phyloP scores from a whole-genome alignment of 2,329 filamentous ascomycete species.

The Botrytis sinoallii region DNA sequence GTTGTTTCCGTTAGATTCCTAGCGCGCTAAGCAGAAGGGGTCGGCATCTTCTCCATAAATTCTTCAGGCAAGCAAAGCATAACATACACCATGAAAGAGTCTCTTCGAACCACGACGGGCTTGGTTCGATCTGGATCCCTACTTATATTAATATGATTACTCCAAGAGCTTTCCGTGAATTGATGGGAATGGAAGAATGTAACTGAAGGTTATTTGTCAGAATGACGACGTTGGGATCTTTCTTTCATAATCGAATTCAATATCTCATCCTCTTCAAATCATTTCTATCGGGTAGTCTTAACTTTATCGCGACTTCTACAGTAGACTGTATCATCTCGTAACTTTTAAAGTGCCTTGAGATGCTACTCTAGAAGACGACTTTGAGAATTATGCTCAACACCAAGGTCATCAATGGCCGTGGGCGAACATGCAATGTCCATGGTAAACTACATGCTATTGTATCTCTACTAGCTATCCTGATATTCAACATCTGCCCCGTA shows the following conservation, averaged over 20 bases:
- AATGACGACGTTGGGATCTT: not conserved
- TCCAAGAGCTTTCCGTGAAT: not conserved
- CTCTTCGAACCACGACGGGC: not conserved
- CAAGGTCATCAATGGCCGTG: slow-evolving; percentile 42
- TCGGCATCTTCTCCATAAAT: not conserved
- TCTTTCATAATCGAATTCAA: not conserved
- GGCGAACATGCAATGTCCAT: slow-evolving; percentile 41
- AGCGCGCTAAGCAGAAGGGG: too few relatives aligned
- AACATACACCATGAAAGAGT: not conserved
- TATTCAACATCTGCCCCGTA: slow-evolving; percentile 37
- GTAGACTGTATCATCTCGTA: not conserved
- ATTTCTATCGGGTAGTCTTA: not conserved
- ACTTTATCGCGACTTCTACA: rapidly evolving
- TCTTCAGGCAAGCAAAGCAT: not conserved
- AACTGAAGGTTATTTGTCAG: not conserved
- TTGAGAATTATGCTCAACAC: not conserved
- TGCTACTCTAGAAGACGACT: not conserved
- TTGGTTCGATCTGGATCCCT: not conserved
- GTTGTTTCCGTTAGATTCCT: not conserved
- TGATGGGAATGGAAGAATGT: not conserved
- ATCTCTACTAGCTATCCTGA: slow-evolving; percentile 42
- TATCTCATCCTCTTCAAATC: not conserved
- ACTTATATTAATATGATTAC: not conserved
- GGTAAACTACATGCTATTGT: slow-evolving; percentile 41
- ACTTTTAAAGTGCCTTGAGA: not conserved